A percentile compares a stretch with the other conserved stretches of the same genome.
phyloP scores from a whole-genome alignment of 176 grass and related monocot species.

The Zizania latifolia region DNA sequence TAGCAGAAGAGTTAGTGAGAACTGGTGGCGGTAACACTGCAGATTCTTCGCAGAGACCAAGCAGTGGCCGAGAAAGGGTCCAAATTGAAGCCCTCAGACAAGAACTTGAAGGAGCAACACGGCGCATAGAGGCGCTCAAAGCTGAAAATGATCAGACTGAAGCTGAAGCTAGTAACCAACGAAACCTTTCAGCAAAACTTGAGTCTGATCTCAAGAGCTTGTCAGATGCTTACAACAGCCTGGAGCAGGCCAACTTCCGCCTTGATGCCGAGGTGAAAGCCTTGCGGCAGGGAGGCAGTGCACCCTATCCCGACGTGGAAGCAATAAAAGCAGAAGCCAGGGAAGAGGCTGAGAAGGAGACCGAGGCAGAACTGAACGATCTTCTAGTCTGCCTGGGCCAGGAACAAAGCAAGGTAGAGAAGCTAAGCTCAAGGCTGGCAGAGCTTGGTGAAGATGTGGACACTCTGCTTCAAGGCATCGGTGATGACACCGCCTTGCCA shows the following conservation, averaged over 20 bases:
- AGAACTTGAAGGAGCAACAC: conserved; percentile 66
- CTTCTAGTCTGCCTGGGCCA: conserved; percentile 95
- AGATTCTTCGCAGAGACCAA: conserved; percentile 53
- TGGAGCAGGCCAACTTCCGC: conserved; percentile 73
- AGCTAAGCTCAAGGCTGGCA: conserved; percentile 57
- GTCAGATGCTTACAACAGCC: conserved; percentile 89
- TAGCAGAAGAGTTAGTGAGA: conserved; percentile 87
- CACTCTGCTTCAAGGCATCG: conserved; percentile 76
- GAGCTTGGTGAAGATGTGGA: conserved; percentile 86
- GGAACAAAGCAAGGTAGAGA: conserved; percentile 99
- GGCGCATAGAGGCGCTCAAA: conserved; percentile 58
- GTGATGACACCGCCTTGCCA: conserved; percentile 54
- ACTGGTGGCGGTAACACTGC: conserved; percentile 38
- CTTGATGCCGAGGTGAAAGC: conserved; percentile 65
- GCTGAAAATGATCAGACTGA: conserved; percentile 62
- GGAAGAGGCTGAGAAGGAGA: conserved; percentile 87
- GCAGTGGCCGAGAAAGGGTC: conserved; percentile 68
- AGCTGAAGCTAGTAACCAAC: conserved; percentile 65
- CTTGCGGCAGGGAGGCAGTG: conserved; percentile 50
- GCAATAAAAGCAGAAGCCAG: conserved; percentile 63
- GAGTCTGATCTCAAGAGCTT: conserved; percentile 96
- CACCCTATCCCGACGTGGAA: conserved; percentile 53
- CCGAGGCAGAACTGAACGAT: conserved; percentile 81
- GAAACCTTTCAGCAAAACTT: conserved; percentile 63
- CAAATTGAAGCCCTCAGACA: conserved; percentile 72